Evolutionary conservation across 1,284 basidiomycete genomes (phyloP), one percentile per base, ranked within the genome.

Genomic region (Vanrija pseudolonga): DNA sequence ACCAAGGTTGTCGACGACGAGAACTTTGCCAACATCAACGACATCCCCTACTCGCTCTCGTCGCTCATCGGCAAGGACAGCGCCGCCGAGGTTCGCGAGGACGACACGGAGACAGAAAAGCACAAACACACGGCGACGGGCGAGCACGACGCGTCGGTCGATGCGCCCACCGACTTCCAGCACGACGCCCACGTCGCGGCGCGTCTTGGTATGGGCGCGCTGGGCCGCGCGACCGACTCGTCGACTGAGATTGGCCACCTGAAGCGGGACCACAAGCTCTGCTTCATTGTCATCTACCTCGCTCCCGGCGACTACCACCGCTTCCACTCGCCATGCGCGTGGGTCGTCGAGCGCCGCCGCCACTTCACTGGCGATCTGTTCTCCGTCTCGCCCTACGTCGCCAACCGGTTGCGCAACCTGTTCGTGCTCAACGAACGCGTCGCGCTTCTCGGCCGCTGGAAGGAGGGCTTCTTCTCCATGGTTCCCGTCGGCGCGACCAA

Each of bases 391-490:
- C 96, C 96, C 0, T 98, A 89, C 79, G 90, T 99, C 80, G 94
- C 90, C 7, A 87, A 88, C 67, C 85, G 94, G 8, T 80, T 98
- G 17, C 85, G 89, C 68, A 93, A 98, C 73, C 78, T 98, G 23
- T 98, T 99, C 64, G 92, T 98, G 11, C 81, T 99, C 18, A 98
- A 99, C 73, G 95, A 99, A 78, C 87, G 95, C 18, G 95, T 98
- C 9, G 92, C 95, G 0, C 62, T 99, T n/a, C 85, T 98, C 28
- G 96, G 95, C 6, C 81, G 91, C 51, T 98, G 96, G 95, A 84
- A 85, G 69, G 80, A 96, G 69, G 95, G 95, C 6, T 98, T 98
- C 81, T 98, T 97, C 75, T 81, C 88, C 40, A 98, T 98, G 93
- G 85, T 95, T 0, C 95, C 95, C 12, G 94, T 98, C 24, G 96